Base-by-base conservation (phyloP, 495 filamentous ascomycete species). In the Filosporella fistucella region DNA sequence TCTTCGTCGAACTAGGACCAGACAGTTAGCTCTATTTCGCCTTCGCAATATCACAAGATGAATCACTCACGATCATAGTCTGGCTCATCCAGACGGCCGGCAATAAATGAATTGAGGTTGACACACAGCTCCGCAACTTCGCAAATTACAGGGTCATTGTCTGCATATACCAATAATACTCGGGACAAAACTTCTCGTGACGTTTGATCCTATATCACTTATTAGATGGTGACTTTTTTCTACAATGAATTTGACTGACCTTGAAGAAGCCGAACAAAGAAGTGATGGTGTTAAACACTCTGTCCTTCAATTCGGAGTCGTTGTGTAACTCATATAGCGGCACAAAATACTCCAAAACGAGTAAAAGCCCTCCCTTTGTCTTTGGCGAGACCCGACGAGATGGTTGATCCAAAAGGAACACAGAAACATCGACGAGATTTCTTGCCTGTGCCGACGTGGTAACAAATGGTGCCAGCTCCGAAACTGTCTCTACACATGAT, bases 21-120 rank as follows among this genome's bases (percentile, higher is more conserved):
- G n/a, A n/a, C n/a, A n/a, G n/a, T n/a, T n/a, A n/a, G n/a, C n/a
- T n/a, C n/a, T n/a, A n/a, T n/a, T n/a, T n/a, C n/a, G n/a, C n/a
- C n/a, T n/a, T n/a, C n/a, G n/a, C n/a, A n/a, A n/a, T n/a, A n/a
- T n/a, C n/a, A n/a, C n/a, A n/a, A n/a, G n/a, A n/a, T n/a, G n/a
- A n/a, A n/a, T n/a, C n/a, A n/a, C n/a, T n/a, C n/a, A n/a, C 81
- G 77, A 38, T 91, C 84, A 65, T 91, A 96, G 61, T 99, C 86
- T 1, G 89, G 85, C 56, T 89, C 84, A 58, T 89, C 84, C 22
- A 97, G 71, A 21, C 78, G 81, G 25, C 67, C 76, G 17, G 54
- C 60, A 2, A 75, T 77, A 55, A 83, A 87, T 1, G 91, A 81
- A 54, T 99, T 97, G 16, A 99, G 69, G 54, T 85, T 81, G 23